Base-by-base conservation (phyloP, 345 rosid species). In the Pistacia atlantica region DNA sequence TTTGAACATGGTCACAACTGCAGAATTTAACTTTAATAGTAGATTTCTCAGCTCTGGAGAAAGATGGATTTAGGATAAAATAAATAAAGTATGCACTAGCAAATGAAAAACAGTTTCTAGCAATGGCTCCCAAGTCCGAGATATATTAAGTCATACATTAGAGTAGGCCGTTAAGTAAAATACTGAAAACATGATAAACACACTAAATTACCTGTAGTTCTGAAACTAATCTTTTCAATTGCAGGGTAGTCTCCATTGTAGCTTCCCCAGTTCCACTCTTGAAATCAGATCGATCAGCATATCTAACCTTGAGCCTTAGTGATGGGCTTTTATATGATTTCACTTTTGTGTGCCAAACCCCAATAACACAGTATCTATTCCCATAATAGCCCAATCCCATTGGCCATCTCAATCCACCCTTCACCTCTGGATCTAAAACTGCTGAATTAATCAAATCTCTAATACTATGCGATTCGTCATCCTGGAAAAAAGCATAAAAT, bases 361-460 rank as follows among this genome's bases (percentile, higher is more conserved):
- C 93, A 65, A 85, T 38, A 12, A 87, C 80, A 22, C 52, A 68
- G 74, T 74, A 88, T 80, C 91, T 84, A 61, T 86, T 73, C 16
- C 71, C 86, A 10, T 86, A 83, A 57, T 81, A 73, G 72, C 77
- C 45, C 85, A 80, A 83, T 60, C 86, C 89, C 37, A 84, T 10
- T 8, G 88, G 86, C 97, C 96, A 91, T 80, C 88, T 86, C 75
- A 92, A 71, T 49, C 97, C 93, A 22, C 97, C 96, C 79, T 89
- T 91, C 79, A 78, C 87, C 59, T 79, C 83, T 13, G 89, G 82
- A 83, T 90, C 94, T 76, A 89, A 16, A 70, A 87, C 79, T 17
- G 91, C 92, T 56, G 82, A 83, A 73, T 74, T 74, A 46, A 94
- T 66, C 78, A 92, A 72, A 31, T 69, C 79, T 38, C 66, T 79